Evolutionary conservation across 176 grass and related monocot species (phyloP).

Genomic region (Avena atlantica): DNA sequence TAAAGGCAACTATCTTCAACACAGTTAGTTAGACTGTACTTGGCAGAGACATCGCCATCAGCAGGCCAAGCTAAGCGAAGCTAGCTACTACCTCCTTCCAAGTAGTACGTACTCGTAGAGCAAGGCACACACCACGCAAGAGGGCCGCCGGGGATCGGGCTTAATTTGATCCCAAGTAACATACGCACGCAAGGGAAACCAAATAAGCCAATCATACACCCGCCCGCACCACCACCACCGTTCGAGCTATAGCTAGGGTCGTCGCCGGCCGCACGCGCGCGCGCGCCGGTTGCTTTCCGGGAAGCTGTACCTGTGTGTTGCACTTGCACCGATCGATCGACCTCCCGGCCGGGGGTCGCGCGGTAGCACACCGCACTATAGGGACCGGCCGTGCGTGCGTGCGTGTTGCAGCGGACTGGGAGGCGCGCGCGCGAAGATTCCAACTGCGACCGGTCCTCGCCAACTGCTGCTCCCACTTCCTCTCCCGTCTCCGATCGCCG

Average conservation of each 20-base stretch:
- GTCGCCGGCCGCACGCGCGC: constrained; percentile 23
- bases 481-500: background rate
- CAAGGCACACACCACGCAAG: constrained; percentile 10
- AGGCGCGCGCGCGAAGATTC: constrained; percentile 33
- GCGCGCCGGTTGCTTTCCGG: constrained; percentile 28
- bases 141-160: background rate
- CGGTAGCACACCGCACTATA: too few species aligned
- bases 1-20: constrained; percentile 6
- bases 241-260: background rate
- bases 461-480: constrained; percentile 48
- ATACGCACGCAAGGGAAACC: constrained; percentile 37
- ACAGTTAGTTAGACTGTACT: constrained; percentile 50
- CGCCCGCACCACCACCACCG: background rate
- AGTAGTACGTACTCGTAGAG: background rate
- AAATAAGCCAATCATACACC: background rate
- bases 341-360: too few species aligned
- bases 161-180: constrained; percentile 46
- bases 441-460: constrained; percentile 5
- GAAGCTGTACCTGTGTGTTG: background rate
- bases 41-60: constrained; percentile 26
- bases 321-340: background rate
- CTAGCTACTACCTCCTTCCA: background rate
- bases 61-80: background rate
- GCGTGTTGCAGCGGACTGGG: background rate
- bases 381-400: background rate